Conservation (phyloP, 164 flowering plant species). For the Stephania japonica region DNA sequence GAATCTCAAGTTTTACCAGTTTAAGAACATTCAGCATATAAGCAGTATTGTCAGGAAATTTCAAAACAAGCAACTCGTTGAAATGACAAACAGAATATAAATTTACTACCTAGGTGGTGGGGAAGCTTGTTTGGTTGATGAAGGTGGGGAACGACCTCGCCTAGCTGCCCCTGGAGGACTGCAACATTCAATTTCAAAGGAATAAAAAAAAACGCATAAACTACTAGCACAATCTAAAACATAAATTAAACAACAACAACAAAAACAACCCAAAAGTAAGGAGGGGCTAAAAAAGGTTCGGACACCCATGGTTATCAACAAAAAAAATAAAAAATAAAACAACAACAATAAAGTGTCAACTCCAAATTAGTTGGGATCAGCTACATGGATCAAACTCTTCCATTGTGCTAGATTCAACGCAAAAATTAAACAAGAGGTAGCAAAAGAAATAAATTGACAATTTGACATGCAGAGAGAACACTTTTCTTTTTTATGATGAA, state of each 20-base stretch:
- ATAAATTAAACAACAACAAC: background rate
- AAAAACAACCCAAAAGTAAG: too few relatives aligned
- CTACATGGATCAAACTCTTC: too few relatives aligned
- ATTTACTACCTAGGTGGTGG: constrained; percentile 78
- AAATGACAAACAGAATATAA: background rate
- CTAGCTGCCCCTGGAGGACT: constrained; percentile 45
- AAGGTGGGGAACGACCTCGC: constrained; percentile 68
- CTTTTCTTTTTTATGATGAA: too few relatives aligned
- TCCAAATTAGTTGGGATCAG: too few relatives aligned
- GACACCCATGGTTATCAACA: too few relatives aligned
- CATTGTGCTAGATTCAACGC: too few relatives aligned
- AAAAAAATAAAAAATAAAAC: background rate
- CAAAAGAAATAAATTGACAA: background rate
- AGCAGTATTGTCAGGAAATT: background rate
- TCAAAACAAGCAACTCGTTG: background rate
- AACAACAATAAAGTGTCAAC: too few relatives aligned
- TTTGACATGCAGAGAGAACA: background rate
- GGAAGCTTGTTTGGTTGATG: constrained; percentile 44
- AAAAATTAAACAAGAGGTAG: too few relatives aligned
- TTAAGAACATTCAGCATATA: background rate
- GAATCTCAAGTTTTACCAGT: background rate
- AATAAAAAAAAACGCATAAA: background rate
- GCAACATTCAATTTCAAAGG: constrained; percentile 3
- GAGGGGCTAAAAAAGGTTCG: too few relatives aligned
- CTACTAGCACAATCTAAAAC: background rate